phyloP scores from a whole-genome alignment of 768 basidiomycete genomes.

The Leccinum obscurum region DNA sequence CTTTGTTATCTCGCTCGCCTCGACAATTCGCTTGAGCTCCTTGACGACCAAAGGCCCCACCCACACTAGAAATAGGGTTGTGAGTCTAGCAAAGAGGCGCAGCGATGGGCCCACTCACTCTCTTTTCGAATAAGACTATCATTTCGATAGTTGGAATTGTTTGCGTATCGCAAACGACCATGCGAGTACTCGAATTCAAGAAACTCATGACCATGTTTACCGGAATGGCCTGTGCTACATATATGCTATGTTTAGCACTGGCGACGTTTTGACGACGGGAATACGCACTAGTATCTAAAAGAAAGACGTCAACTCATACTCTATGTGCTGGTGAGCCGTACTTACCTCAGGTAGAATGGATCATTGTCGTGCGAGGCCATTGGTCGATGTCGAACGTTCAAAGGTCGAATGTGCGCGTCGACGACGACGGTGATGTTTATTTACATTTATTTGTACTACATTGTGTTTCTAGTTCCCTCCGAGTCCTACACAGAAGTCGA shows the following conservation, averaged over 20 bases:
- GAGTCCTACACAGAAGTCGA: no score
- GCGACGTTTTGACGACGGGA: background rate
- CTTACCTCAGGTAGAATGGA: slow-evolving; percentile 79
- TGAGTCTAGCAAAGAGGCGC: background rate
- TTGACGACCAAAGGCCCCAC: slow-evolving; percentile 89
- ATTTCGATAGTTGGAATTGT: slow-evolving; percentile 99
- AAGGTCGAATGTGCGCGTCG: background rate
- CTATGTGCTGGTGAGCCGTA: background rate
- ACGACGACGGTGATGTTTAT: no score
- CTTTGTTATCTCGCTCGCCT: slow-evolving; percentile 94
- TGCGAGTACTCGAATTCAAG: slow-evolving; percentile 98
- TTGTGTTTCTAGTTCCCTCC: no score
- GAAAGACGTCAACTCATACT: slow-evolving; percentile 16
- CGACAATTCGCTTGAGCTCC: slow-evolving; percentile 92
- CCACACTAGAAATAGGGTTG: slow-evolving; percentile 66
- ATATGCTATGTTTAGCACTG: background rate
- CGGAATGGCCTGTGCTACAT: slow-evolving; percentile 84
- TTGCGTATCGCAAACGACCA: slow-evolving; percentile 94
- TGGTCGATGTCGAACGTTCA: slow-evolving; percentile 10
- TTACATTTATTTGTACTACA: background rate
- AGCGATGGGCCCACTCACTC: slow-evolving; percentile 56
- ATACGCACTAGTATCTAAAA: slow-evolving; percentile 53
- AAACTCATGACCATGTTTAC: slow-evolving; percentile 97
- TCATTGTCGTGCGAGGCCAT: slow-evolving; percentile 54
- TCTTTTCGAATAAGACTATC: slow-evolving; percentile 98